Evolutionary conservation across 2,329 filamentous ascomycete genomes (phyloP).

Genomic region (Monosporascus ibericus): DNA sequence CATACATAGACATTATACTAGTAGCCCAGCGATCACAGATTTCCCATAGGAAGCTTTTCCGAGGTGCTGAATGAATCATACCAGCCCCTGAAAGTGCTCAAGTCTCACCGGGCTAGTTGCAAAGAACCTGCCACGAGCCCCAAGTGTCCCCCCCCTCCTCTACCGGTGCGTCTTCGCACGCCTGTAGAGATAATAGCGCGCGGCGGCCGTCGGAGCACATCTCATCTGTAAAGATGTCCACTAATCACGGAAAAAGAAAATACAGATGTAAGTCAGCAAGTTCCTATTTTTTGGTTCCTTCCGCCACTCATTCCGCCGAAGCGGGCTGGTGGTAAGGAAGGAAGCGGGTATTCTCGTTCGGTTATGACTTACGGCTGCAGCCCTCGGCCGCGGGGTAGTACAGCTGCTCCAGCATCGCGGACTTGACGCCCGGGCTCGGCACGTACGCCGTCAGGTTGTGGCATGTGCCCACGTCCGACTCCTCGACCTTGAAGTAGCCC

Average conservation of each 20-base stretch:
- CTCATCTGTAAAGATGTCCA: slow-evolving; percentile 11
- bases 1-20: no score
- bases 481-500: slow-evolving; percentile 21
- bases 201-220: slow-evolving; percentile 6
- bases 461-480: slow-evolving; percentile 15
- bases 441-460: slow-evolving; percentile 46
- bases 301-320: background rate
- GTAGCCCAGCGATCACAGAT: no score
- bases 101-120: slow-evolving; percentile 3
- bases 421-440: slow-evolving; percentile 25
- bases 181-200: background rate
- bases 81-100: background rate
- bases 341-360: background rate
- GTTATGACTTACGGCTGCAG: slow-evolving; percentile 17
- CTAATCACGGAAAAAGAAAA: background rate
- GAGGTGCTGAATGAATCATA: no score
- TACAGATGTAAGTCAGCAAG: background rate
- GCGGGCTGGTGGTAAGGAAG: background rate
- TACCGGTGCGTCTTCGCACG: slow-evolving; percentile 5
- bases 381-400: slow-evolving; percentile 10
- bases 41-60: no score
- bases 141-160: slow-evolving; percentile 1
- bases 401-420: slow-evolving; percentile 14
- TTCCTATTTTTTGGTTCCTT: background rate
- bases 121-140: slow-evolving; percentile 10